A percentile compares a stretch with the other conserved stretches of the same genome.
phyloP scores from a whole-genome alignment of 1,284 basidiomycete species.

The Sporisorium exsertum region DNA sequence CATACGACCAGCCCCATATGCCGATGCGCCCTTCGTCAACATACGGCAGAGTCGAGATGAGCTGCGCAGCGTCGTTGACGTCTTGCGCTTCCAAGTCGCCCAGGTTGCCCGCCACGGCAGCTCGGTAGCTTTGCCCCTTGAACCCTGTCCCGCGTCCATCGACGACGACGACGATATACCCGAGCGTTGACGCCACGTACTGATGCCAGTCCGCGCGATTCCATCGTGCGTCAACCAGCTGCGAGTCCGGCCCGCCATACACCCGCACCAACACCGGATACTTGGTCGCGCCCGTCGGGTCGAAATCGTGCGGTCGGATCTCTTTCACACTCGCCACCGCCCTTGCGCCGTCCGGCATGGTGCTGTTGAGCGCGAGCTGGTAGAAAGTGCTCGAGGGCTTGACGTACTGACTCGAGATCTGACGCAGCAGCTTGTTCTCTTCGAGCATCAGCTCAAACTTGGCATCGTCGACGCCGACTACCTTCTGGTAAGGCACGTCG shows the following conservation, averaged over 20 bases:
- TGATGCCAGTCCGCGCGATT: slow-evolving; percentile 77
- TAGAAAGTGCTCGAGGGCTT: slow-evolving; percentile 76
- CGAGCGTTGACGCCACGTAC: slow-evolving; percentile 82
- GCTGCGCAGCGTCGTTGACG: slow-evolving; percentile 82
- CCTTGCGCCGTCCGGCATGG: slow-evolving; percentile 22
- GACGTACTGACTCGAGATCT: slow-evolving; percentile 79
- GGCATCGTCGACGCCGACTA: slow-evolving; percentile 78
- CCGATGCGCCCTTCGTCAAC: slow-evolving; percentile 86
- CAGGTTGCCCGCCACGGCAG: slow-evolving; percentile 84
- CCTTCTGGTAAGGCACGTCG: slow-evolving; percentile 84
- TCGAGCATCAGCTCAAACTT: slow-evolving; percentile 73
- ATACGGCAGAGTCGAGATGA: slow-evolving; percentile 73
- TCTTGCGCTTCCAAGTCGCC: slow-evolving; percentile 88
- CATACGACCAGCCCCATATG: slow-evolving; percentile 72
- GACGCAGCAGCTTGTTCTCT: slow-evolving; percentile 80
- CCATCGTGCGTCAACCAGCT: slow-evolving; percentile 54
- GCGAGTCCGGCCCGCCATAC: slow-evolving; percentile 90
- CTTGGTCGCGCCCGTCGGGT: slow-evolving; percentile 88
- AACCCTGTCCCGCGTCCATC: slow-evolving; percentile 95
- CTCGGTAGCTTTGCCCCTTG: slow-evolving; percentile 84
- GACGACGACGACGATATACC: slow-evolving; percentile 87
- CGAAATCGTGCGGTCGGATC: slow-evolving; percentile 89
- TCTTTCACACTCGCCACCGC: slow-evolving; percentile 87
- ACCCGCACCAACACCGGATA: slow-evolving; percentile 78
- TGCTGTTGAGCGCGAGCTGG: slow-evolving; percentile 49